Percentiles rank a stretch among this genome's conserved stretches.
These are phyloP conservation scores for Starmerella stellata DNA, from an alignment of 805 yeast genomes.

Conservation along the genomic window DNA sequence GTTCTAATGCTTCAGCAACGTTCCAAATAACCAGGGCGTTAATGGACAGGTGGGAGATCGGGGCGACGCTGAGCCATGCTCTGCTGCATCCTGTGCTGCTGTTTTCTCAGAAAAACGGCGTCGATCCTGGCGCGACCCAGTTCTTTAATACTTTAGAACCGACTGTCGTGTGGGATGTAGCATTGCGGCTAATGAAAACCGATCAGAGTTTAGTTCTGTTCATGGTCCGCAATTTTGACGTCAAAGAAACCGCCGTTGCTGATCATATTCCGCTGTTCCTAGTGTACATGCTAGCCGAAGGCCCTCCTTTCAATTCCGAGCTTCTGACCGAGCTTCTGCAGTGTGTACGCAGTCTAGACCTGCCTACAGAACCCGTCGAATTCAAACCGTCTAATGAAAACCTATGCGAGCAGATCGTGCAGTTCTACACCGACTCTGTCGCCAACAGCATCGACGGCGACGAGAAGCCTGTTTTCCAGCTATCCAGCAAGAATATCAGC, in stretches of 20 bases:
- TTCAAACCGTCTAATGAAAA: conserved; percentile 4
- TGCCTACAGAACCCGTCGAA: conserved; percentile 11
- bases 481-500: conserved; percentile 4
- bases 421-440: conserved; percentile 21
- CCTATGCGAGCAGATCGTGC: conserved; percentile 20
- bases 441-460: conserved; percentile 2
- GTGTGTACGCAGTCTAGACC: conserved; percentile 31
- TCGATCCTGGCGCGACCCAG: conserved; percentile 33
- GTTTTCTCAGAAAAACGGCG: conserved; percentile 20
- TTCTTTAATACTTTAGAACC: conserved; percentile 83
- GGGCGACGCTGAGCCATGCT: conserved; percentile 51
- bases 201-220: conserved; percentile 35
- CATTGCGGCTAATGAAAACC: conserved; percentile 28
- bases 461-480: background rate
- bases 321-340: conserved; percentile 31
- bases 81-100: conserved; percentile 52
- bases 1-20: conserved; percentile 22
- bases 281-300: conserved; percentile 19
- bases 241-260: conserved; percentile 76
- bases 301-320: conserved; percentile 23
- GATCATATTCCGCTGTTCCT: conserved; percentile 60
- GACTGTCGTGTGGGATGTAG: conserved; percentile 51
- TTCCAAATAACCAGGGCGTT: conserved; percentile 51
- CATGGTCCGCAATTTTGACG: conserved; percentile 45
- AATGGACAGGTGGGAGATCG: conserved; percentile 91